Evolutionary conservation across 352 stramenopile species (phyloP), one percentile per base, ranked within the genome.

Genomic region (Aphanomyces stellatus): DNA sequence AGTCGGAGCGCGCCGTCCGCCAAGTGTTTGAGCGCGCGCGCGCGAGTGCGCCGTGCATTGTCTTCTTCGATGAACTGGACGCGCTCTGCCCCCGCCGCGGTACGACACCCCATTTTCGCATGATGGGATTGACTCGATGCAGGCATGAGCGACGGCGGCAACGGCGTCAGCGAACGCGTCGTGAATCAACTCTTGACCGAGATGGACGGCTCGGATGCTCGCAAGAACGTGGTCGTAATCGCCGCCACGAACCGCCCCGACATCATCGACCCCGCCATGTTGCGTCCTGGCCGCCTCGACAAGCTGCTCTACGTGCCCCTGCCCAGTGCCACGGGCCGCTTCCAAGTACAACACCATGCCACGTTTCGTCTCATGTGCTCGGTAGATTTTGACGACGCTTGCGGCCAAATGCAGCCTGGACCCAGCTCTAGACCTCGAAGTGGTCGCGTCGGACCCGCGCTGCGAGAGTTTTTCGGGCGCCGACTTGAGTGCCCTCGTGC

Each of bases 11-110:
- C 34, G 93, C 90, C 1, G 93, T 98, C 53, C 88, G 93, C 6
- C 88, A 97, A 65, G 93, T 99, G 0, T 99, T 99, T 80, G 91
- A 98, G 76, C 85, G 97, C 51, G 97, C 97, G n/a, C 80, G 96
- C 2, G 95, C 94, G 51, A 99, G 95, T 15, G 97, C 91, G 60
- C 97, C 97, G 3, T 99, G 97, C 74, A 96, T 99, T n/a, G 92
- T 99, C 15, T 99, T 99, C 78, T 99, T 99, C 62, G 97, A 99
- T 66, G 97, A 99, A 76, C 81, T 99, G 25, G 97, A 99, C 76
- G 96, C 96, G 33, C 74, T 99, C 17, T 98, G 91, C 67, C 97
- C 97, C 8, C 91, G 94, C 40, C 81, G 96, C 10, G 49, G 49
- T 57, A 22, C 42, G 42, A n/a, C n/a, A n/a, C n/a, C n/a, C n/a